These are phyloP conservation scores for Teunomyces funiuensis DNA, from an alignment of 805 yeast genomes.

Conservation along the genomic window DNA sequence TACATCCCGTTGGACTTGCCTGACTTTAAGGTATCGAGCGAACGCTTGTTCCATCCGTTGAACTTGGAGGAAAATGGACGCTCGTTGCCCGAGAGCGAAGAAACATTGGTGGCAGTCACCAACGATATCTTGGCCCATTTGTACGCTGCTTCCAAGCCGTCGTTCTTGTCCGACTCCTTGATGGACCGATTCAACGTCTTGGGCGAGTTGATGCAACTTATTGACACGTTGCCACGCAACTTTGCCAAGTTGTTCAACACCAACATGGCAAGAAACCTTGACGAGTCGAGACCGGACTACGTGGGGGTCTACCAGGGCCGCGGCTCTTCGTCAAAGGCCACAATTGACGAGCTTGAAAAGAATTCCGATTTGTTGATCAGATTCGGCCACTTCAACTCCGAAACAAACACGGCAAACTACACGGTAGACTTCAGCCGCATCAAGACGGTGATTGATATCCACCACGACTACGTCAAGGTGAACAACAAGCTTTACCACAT, in stretches of 20 bases:
- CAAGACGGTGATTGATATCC: slow-evolving; percentile 32
- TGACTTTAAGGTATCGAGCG: slow-evolving; percentile 31
- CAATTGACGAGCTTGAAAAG: slow-evolving; percentile 30
- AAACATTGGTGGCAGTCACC: slow-evolving; percentile 21
- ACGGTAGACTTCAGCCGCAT: slow-evolving; percentile 21
- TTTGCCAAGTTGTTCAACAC: slow-evolving; percentile 53
- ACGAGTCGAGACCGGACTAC: slow-evolving; percentile 65
- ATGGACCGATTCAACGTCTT: slow-evolving; percentile 60
- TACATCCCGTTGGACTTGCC: slow-evolving; percentile 74
- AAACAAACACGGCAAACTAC: slow-evolving; percentile 30
- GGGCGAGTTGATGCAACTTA: slow-evolving; percentile 44
- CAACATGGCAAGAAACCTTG: slow-evolving; percentile 68
- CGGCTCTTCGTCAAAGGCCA: slow-evolving; percentile 33
- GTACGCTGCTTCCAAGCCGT: slow-evolving; percentile 56
- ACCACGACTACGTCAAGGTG: slow-evolving; percentile 43
- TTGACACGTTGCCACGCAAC: slow-evolving; percentile 10
- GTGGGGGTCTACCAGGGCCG: slow-evolving; percentile 74
- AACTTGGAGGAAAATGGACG: slow-evolving; percentile 2
- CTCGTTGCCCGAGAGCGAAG: neutral
- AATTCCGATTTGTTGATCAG: slow-evolving; percentile 66
- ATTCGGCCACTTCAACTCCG: slow-evolving; percentile 59
- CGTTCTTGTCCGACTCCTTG: slow-evolving; percentile 69
- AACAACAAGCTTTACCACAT: slow-evolving; percentile 25
- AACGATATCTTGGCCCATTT: slow-evolving; percentile 47
- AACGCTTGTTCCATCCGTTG: slow-evolving; percentile 16